These are phyloP conservation scores for Gastrolobium villosum DNA, from an alignment of 306 rosid species.

Conservation along the genomic window DNA sequence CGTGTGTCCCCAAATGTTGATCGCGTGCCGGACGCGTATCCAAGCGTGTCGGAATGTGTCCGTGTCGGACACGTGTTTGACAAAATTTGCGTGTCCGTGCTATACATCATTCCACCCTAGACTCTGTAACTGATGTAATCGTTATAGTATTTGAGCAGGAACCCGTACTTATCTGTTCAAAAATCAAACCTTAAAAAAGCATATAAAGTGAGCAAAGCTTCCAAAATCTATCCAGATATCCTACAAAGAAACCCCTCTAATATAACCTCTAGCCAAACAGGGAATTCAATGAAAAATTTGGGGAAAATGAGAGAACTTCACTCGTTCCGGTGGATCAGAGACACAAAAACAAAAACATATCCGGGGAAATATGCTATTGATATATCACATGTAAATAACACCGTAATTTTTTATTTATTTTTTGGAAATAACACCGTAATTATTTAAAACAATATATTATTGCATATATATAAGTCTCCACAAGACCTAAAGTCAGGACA, in stretches of 20 bases:
- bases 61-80: too few relatives aligned
- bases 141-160: slow-evolving; percentile 27
- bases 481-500: background rate
- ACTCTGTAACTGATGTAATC: slow-evolving; percentile 16
- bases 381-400: slow-evolving; percentile 8
- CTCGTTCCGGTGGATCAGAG: slow-evolving; percentile 7
- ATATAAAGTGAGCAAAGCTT: background rate
- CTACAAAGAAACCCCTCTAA: background rate
- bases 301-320: background rate
- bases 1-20: too few relatives aligned
- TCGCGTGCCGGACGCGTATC: too few relatives aligned
- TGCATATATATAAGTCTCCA: background rate
- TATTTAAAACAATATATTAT: background rate
- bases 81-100: too few relatives aligned
- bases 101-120: background rate
- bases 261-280: background rate
- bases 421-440: too few relatives aligned
- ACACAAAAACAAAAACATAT: background rate
- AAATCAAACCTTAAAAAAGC: background rate
- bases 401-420: too few relatives aligned
- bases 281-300: background rate
- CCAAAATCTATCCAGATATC: background rate
- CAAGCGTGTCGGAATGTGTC: too few relatives aligned
- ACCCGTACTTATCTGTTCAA: slow-evolving; percentile 14
- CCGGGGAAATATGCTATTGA: background rate